Evolutionary conservation across 352 stramenopile species (phyloP).

Genomic region (Globisporangium emineosum): DNA sequence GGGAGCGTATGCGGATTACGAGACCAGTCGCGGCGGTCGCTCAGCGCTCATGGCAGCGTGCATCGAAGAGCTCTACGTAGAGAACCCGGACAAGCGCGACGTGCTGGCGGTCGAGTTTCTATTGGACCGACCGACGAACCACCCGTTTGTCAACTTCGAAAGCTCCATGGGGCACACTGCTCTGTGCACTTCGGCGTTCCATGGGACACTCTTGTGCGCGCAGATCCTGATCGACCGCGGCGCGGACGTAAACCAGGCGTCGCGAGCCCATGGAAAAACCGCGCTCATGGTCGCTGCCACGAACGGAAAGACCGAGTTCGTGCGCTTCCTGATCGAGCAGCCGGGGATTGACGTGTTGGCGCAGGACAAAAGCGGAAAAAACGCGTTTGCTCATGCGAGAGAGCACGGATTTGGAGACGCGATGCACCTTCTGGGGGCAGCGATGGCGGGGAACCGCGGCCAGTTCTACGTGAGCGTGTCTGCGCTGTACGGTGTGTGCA

Average conservation of each 20-base stretch:
- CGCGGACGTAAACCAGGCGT: slow-evolving; percentile 44
- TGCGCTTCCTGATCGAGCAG: slow-evolving; percentile 51
- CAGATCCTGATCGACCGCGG: slow-evolving; percentile 52
- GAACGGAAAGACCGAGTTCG: slow-evolving; percentile 43
- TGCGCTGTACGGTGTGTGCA: slow-evolving; percentile 50
- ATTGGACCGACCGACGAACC: slow-evolving; percentile 46
- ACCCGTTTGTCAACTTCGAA: slow-evolving; percentile 60
- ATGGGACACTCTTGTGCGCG: slow-evolving; percentile 47
- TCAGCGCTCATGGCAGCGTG: slow-evolving; percentile 56
- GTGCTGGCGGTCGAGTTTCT: slow-evolving; percentile 63
- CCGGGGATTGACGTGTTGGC: slow-evolving; percentile 33
- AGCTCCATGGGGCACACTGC: slow-evolving; percentile 46
- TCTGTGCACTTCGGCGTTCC: slow-evolving; percentile 37
- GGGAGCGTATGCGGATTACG: slow-evolving; percentile 65
- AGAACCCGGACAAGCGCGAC: slow-evolving; percentile 44
- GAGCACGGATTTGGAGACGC: slow-evolving; percentile 26
- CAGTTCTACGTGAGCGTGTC: slow-evolving; percentile 33
- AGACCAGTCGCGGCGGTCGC: slow-evolving; percentile 35
- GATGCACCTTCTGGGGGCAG: slow-evolving; percentile 35
- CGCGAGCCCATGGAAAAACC: slow-evolving; percentile 30
- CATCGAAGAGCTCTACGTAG: slow-evolving; percentile 52
- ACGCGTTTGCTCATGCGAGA: slow-evolving; percentile 44
- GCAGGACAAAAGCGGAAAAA: slow-evolving; percentile 28
- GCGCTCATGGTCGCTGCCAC: slow-evolving; percentile 59
- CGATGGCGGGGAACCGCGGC: slow-evolving; percentile 41